Conservation (phyloP, 345 rosid species). For the Eutrema yunnanense region DNA sequence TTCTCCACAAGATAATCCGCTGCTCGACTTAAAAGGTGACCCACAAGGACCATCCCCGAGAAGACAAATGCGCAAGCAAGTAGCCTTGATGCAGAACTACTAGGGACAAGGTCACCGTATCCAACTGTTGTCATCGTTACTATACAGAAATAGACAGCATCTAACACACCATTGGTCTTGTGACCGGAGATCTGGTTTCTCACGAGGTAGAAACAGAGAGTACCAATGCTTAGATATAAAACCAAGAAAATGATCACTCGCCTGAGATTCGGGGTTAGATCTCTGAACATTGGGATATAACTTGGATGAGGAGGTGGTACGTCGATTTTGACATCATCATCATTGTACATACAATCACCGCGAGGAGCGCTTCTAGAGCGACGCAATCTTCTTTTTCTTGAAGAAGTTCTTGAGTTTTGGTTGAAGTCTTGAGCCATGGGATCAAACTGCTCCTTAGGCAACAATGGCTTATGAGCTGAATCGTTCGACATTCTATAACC, state of each 20-base stretch:
- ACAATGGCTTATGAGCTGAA: constrained; percentile 43
- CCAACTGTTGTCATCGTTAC: constrained; percentile 97
- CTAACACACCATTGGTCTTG: constrained; percentile 58
- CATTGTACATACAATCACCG: constrained; percentile 33
- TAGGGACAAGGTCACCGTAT: constrained; percentile 91
- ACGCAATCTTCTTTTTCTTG: constrained; percentile 42
- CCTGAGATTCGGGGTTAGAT: constrained; percentile 41
- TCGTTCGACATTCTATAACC: constrained; percentile 43
- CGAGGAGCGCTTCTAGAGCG: constrained; percentile 72
- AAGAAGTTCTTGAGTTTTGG: constrained; percentile 18
- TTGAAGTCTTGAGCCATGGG: constrained; percentile 25
- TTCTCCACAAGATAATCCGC: constrained; percentile 80
- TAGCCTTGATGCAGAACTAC: constrained; percentile 43
- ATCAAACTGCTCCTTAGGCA: constrained; percentile 35
- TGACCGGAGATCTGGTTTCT: constrained; percentile 54
- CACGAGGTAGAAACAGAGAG: constrained; percentile 48
- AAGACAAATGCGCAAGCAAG: constrained; percentile 79
- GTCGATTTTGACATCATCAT: constrained; percentile 11
- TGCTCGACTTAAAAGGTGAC: constrained; percentile 58
- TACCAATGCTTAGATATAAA: constrained; percentile 51
- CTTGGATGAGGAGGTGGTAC: constrained; percentile 30
- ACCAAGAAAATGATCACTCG: constrained; percentile 40
- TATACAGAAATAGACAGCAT: constrained; percentile 67
- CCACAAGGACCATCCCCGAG: constrained; percentile 64
- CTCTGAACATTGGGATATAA: constrained; percentile 31